Percentiles rank a stretch among this genome's conserved stretches.
Conservation (phyloP, 345 rosid genomes). For the Gossypium turneri region DNA sequence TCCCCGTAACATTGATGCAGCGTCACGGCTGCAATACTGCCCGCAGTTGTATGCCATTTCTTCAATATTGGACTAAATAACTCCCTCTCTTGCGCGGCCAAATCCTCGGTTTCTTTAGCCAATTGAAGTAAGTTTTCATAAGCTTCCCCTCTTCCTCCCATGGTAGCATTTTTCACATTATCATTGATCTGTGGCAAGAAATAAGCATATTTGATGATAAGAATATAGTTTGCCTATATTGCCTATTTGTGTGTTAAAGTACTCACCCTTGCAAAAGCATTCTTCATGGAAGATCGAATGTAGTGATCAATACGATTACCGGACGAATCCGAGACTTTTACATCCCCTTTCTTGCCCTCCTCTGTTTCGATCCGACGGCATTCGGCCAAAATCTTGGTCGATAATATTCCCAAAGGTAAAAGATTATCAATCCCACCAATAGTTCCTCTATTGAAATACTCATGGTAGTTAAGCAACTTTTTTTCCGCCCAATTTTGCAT, state of each 20-base stretch:
- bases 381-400: conserved; percentile 61
- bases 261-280: conserved; percentile 66
- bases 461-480: conserved; percentile 68
- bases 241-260: neutral
- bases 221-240: neutral
- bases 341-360: conserved; percentile 43
- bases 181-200: neutral
- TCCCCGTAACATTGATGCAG: conserved; percentile 75
- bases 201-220: neutral
- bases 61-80: conserved; percentile 65
- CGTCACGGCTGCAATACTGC: conserved; percentile 63
- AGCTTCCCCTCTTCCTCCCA: conserved; percentile 47
- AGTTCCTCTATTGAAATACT: conserved; percentile 59
- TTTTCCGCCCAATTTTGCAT: conserved; percentile 88
- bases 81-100: conserved; percentile 71
- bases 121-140: conserved; percentile 51
- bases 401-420: conserved; percentile 60
- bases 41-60: conserved; percentile 64
- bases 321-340: conserved; percentile 40
- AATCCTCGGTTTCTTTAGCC: conserved; percentile 73
- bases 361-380: conserved; percentile 46
- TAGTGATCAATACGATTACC: conserved; percentile 60
- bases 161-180: conserved; percentile 24
- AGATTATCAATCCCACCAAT: conserved; percentile 59
- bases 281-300: conserved; percentile 67